A percentile compares a stretch with the other conserved stretches of the same genome.
phyloP scores from a whole-genome alignment of 2,329 filamentous ascomycete species.

The Aspergillus pseudonomiae region DNA sequence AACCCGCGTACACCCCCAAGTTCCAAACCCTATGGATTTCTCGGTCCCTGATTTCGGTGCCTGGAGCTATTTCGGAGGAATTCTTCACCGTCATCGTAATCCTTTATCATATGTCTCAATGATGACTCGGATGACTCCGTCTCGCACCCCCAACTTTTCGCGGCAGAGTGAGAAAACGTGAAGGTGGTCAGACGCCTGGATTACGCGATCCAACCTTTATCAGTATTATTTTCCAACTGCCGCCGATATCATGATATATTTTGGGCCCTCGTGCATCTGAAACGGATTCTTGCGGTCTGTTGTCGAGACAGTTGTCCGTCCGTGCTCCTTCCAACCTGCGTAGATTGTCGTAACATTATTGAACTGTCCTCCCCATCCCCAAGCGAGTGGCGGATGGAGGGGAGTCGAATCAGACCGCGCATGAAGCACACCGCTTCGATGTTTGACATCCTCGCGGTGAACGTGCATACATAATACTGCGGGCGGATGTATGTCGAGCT shows the following conservation, averaged over 20 bases:
- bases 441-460: conserved; percentile 16
- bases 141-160: neutral
- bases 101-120: conserved; percentile 7
- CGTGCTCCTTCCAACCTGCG: neutral
- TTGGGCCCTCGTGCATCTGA: conserved; percentile 11
- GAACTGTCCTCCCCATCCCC: conserved; percentile 8
- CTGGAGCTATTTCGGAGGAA: conserved; percentile 8
- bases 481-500: conserved; percentile 15
- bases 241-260: neutral
- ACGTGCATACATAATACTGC: conserved; percentile 12
- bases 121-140: conserved; percentile 2
- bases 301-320: conserved; percentile 5
- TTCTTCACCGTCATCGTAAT: neutral
- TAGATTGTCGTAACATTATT: conserved; percentile 1
- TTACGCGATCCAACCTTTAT: neutral
- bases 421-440: conserved; percentile 13
- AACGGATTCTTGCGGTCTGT: conserved; percentile 9
- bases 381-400: neutral
- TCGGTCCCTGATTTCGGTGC: neutral
- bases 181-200: neutral
- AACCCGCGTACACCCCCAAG: neutral
- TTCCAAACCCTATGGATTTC: neutral
- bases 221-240: neutral
- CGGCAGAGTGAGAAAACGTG: neutral
- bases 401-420: neutral